Evolutionary conservation across 2,329 filamentous ascomycete species (phyloP).

Genomic region (Pochonia chlamydosporia): DNA sequence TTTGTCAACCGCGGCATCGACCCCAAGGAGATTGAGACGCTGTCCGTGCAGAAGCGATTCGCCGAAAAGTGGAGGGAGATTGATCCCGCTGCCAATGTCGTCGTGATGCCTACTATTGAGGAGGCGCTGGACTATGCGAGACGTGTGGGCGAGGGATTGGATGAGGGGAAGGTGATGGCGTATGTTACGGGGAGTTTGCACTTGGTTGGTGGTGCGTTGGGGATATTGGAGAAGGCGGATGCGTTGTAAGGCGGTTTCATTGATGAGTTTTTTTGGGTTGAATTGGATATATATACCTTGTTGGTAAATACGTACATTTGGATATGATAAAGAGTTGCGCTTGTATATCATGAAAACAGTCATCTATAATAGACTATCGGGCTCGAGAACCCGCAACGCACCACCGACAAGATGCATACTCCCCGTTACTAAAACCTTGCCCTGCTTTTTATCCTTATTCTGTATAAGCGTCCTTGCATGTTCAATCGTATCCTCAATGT

Average conservation of each 20-base stretch:
- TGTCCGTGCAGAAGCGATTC: constrained; percentile 48
- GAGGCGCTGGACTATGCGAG: constrained; percentile 46
- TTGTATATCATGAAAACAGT: too few species aligned
- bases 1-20: constrained; percentile 52
- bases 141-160: constrained; percentile 23
- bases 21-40: constrained; percentile 42
- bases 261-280: neutral
- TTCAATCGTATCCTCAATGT: constrained; percentile 64
- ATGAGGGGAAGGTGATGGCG: constrained; percentile 35
- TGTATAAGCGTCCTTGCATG: constrained; percentile 39
- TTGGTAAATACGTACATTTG: neutral
- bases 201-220: constrained; percentile 51
- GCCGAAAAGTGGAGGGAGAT: constrained; percentile 44
- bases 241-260: constrained; percentile 24
- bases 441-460: constrained; percentile 25
- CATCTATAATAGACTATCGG: constrained; percentile 28
- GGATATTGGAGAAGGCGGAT: constrained; percentile 41
- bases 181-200: constrained; percentile 60
- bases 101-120: constrained; percentile 47
- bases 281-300: too few species aligned
- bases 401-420: constrained; percentile 82
- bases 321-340: neutral
- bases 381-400: constrained; percentile 64
- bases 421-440: constrained; percentile 66
- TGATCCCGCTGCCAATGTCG: constrained; percentile 39